Conservation (phyloP, 176 grass and related monocot genomes). For the Eleusine indica region DNA sequence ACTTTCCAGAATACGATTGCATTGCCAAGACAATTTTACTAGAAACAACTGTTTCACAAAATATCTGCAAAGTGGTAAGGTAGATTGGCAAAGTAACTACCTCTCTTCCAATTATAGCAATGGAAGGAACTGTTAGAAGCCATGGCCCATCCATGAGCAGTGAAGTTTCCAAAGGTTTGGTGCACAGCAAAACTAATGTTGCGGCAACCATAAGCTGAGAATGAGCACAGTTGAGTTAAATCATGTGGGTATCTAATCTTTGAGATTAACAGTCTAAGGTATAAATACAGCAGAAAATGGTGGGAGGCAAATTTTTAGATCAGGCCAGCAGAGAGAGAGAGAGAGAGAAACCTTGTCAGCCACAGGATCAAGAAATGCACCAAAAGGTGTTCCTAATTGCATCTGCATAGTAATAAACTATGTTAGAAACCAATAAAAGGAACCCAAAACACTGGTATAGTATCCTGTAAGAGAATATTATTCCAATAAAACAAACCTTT, state of each 20-base stretch:
- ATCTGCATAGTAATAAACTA: slow-evolving; percentile 58
- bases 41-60: slow-evolving; percentile 10
- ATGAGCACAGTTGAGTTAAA: slow-evolving; percentile 38
- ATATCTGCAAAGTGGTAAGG: background rate
- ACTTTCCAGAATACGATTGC: slow-evolving; percentile 10
- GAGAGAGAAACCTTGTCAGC: slow-evolving; percentile 84
- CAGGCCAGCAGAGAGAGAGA: slow-evolving; percentile 9
- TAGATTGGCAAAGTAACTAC: slow-evolving; percentile 51
- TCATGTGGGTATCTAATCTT: background rate
- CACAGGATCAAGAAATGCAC: slow-evolving; percentile 99
- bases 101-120: slow-evolving; percentile 99
- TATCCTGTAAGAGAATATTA: slow-evolving; percentile 24
- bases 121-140: slow-evolving; percentile 92
- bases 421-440: slow-evolving; percentile 27
- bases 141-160: slow-evolving; percentile 64
- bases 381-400: slow-evolving; percentile 92
- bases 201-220: slow-evolving; percentile 97
- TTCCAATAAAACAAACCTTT: slow-evolving; percentile 63
- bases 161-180: slow-evolving; percentile 77
- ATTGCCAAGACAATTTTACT: background rate
- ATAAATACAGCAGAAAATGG: background rate
- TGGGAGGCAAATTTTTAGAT: slow-evolving; percentile 14
- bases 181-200: slow-evolving; percentile 86
- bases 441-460: background rate
- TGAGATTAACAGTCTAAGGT: slow-evolving; percentile 11